Base-by-base conservation (phyloP, 2,329 filamentous ascomycete genomes). In the Cryphonectria carpinicola region DNA sequence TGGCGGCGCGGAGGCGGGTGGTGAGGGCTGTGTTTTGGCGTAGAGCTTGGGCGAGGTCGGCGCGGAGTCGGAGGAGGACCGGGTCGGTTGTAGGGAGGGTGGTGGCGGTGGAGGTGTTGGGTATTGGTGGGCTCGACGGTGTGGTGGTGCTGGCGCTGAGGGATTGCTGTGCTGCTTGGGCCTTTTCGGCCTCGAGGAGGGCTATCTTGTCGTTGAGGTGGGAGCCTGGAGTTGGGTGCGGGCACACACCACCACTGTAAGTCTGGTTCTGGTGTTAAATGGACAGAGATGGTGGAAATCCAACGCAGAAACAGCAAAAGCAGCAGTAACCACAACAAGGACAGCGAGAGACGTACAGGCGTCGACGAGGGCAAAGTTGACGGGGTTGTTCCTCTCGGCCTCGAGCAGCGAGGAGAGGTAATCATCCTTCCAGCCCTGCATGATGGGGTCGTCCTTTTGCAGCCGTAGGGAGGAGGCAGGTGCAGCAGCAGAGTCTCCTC, bases 371-470 rank as follows among this genome's bases (percentile, higher is more conserved):
- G 90, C 87, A 76, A 84, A 83, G 74, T 89, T 88, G 72, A 89
- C 83, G 6, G 86, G 84, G 74, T 83, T 86, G 71, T 94, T 92
- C 73, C 89, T 87, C 77, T 89, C 87, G 76, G 93, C 93, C 76
- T 92, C 90, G 75, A 89, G 87, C 74, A 98, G 85, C 74, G 92
- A 91, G 73, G 88, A 85, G 73, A 93, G 85, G 80, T 97, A 98
- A 77, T 97, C 92, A 75, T 93, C 90, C 77, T 91, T 88, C 93
- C 95, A 97, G 83, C 88, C 88, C 74, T 89, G 86, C 86, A 88
- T 88, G 71, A 43, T 78, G 75, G 35, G 19, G 17, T 19, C 32
- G 17, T 19, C 32, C 22, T 19, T 32, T 14, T 54, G 58, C 35
- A 65, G 65, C 58, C 66, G 65, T 32, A 22, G 37, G 8, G 41